These are phyloP conservation scores for Mycosphaerella sp. DNA, from an alignment of 2,329 filamentous ascomycete species.

Conservation along the genomic window DNA sequence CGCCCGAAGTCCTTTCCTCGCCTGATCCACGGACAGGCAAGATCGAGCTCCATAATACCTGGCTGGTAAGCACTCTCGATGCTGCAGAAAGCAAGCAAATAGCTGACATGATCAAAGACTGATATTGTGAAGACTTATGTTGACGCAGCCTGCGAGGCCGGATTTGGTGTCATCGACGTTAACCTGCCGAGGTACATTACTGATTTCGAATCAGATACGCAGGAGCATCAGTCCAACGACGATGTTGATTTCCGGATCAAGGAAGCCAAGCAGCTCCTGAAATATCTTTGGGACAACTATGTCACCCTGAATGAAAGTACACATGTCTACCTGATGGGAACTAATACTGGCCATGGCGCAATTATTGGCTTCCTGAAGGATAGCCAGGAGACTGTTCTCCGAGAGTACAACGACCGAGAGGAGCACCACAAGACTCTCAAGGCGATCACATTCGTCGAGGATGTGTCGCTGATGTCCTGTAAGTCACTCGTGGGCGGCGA, in stretches of 20 bases:
- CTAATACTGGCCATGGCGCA: constrained; percentile 82
- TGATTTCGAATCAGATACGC: constrained; percentile 40
- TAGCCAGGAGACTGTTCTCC: constrained; percentile 1
- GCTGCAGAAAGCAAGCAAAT: constrained; percentile 29
- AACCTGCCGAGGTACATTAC: constrained; percentile 78
- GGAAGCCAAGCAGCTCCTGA: constrained; percentile 62
- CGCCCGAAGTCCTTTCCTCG: constrained; percentile 46
- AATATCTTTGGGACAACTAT: constrained; percentile 96
- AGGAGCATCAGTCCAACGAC: constrained; percentile 45
- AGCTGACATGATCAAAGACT: constrained; percentile 54
- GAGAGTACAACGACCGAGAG: constrained; percentile 49
- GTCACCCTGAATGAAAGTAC: constrained; percentile 66
- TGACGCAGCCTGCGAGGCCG: constrained; percentile 70
- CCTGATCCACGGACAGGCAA: constrained; percentile 54
- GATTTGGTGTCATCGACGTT: constrained; percentile 81
- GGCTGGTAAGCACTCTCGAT: constrained; percentile 59
- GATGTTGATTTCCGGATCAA: constrained; percentile 33
- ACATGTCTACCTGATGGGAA: constrained; percentile 77
- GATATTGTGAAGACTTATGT: constrained; percentile 77
- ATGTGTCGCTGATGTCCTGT: constrained; percentile 66
- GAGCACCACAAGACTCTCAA: constrained; percentile 63
- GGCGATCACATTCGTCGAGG: constrained; percentile 74
- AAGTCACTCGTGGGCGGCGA: constrained; percentile 48
- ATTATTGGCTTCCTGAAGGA: constrained; percentile 69
- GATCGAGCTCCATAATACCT: constrained; percentile 76